These are phyloP conservation scores for Pythium sp. DNA, from an alignment of 352 stramenopile species.

Conservation along the genomic window DNA sequence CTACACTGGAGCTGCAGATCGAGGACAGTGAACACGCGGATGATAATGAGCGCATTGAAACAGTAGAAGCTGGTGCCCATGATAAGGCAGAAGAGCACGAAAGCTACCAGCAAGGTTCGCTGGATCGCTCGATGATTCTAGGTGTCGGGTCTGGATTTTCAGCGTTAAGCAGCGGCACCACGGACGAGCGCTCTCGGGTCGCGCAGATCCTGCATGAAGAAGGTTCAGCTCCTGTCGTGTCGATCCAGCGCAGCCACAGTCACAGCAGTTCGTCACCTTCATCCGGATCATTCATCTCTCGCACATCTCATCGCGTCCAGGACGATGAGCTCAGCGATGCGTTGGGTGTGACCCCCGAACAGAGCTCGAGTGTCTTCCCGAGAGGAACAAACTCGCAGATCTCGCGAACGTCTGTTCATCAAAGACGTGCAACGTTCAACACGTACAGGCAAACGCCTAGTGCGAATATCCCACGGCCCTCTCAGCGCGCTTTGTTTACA, in stretches of 20 bases:
- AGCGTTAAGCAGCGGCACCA: constrained; percentile 20
- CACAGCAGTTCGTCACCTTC: constrained; percentile 31
- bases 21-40: background rate
- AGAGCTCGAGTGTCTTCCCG: background rate
- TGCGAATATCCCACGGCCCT: background rate
- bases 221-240: constrained; percentile 4
- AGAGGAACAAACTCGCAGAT: background rate
- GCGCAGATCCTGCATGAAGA: constrained; percentile 13
- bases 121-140: constrained; percentile 58
- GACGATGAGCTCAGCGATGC: constrained; percentile 65
- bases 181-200: constrained; percentile 13
- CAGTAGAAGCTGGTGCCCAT: background rate
- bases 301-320: constrained; percentile 21
- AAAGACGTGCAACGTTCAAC: background rate
- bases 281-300: constrained; percentile 3
- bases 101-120: constrained; percentile 24
- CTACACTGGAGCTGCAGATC: constrained; percentile 5
- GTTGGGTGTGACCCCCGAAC: constrained; percentile 33
- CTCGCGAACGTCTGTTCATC: background rate
- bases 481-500: constrained; percentile 12
- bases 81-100: constrained; percentile 3
- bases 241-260: constrained; percentile 18
- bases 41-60: background rate
- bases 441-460: background rate
- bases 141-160: constrained; percentile 27